A percentile compares a stretch with the other conserved stretches of the same genome.
These are phyloP conservation scores for Blastobotrys arbuscula DNA, from an alignment of 1,139 yeast genomes.

Conservation along the genomic window DNA sequence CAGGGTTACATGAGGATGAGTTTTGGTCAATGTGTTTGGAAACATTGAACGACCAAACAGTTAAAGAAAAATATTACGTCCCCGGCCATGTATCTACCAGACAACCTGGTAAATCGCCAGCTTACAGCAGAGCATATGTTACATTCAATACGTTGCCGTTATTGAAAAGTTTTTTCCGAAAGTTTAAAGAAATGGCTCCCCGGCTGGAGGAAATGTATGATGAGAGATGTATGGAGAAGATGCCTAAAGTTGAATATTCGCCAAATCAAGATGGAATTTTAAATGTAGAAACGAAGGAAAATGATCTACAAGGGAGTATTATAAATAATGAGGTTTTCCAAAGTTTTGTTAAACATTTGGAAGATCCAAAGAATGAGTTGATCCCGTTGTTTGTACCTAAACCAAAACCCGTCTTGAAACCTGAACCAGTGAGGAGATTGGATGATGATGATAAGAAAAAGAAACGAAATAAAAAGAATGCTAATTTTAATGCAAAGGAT, in stretches of 20 bases:
- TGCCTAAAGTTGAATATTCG: conserved; percentile 23
- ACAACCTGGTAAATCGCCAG: conserved; percentile 16
- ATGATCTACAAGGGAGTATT: conserved; percentile 20
- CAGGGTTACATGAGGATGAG: conserved; percentile 30
- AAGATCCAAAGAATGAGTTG: conserved; percentile 2
- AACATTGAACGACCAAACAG: conserved; percentile 19
- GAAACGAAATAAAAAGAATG: background rate
- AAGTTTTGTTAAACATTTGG: conserved; percentile 16
- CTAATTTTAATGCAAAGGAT: background rate
- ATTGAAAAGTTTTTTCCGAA: conserved; percentile 18
- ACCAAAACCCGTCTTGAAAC: background rate
- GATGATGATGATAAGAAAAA: background rate
- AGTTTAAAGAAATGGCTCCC: conserved; percentile 15
- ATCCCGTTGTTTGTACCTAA: conserved; percentile 1
- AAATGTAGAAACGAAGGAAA: conserved; percentile 12
- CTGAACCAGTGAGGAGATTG: conserved; percentile 1
- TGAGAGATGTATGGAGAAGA: conserved; percentile 10
- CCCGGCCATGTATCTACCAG: conserved; percentile 32
- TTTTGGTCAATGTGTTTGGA: conserved; percentile 27
- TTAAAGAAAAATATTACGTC: conserved; percentile 33
- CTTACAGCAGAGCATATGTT: conserved; percentile 21
- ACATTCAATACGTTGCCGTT: conserved; percentile 15
- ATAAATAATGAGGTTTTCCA: conserved; percentile 19
- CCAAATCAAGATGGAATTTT: conserved; percentile 22
- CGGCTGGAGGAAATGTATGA: conserved; percentile 12